Conservation (phyloP, 148 eudicot genomes). For the Salicornia ramosissima region DNA sequence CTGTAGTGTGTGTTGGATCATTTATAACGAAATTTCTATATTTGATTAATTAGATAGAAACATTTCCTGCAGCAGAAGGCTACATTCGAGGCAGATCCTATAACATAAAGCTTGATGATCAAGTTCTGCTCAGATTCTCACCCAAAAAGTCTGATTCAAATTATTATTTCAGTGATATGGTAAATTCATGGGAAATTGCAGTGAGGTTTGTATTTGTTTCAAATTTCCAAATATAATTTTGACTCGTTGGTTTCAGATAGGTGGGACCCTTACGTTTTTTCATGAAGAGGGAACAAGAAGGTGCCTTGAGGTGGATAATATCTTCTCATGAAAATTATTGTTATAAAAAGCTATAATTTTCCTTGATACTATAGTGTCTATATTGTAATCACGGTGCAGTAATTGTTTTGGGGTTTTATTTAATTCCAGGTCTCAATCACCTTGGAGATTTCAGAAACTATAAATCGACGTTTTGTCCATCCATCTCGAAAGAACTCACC, state of each 20-base stretch:
- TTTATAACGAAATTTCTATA: background rate
- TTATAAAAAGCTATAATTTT: background rate
- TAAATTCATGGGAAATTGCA: constrained; percentile 26
- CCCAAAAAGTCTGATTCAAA: constrained; percentile 93
- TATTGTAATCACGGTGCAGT: background rate
- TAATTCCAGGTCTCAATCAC: constrained; percentile 70
- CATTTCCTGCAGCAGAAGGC: constrained; percentile 96
- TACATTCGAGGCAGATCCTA: constrained; percentile 90
- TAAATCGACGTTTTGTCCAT: constrained; percentile 69
- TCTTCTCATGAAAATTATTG: background rate
- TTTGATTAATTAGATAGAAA: constrained; percentile 45
- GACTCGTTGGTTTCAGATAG: constrained; percentile 57
- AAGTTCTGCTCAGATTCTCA: constrained; percentile 92
- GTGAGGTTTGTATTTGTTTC: constrained; percentile 4
- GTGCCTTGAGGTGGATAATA: constrained; percentile 79
- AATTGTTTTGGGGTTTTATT: constrained; percentile 16
- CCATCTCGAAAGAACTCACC: constrained; percentile 91
- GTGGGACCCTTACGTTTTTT: constrained; percentile 94
- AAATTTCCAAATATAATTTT: constrained; percentile 4
- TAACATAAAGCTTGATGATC: constrained; percentile 90
- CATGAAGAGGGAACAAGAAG: constrained; percentile 82
- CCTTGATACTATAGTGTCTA: background rate
- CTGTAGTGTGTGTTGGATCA: background rate
- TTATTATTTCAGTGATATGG: constrained; percentile 91
- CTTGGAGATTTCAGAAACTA: constrained; percentile 83